These are phyloP conservation scores for Triticum monococcum DNA, from an alignment of 176 grass and related monocot genomes.

Conservation along the genomic window DNA sequence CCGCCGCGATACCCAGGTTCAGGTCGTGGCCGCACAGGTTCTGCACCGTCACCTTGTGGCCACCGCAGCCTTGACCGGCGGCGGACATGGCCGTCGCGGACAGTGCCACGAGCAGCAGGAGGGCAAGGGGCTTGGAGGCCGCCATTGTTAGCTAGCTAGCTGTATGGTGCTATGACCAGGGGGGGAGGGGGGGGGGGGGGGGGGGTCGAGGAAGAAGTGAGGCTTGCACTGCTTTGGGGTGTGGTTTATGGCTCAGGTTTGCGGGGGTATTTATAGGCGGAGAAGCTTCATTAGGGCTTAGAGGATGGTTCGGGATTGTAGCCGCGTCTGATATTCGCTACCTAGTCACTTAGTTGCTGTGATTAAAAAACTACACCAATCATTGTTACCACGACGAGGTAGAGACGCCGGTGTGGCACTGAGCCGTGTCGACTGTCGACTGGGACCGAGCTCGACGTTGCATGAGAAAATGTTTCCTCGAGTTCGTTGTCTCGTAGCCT, in stretches of 20 bases:
- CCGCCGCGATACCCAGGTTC: neutral
- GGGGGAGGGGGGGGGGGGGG: too few species aligned
- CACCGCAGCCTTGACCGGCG: neutral
- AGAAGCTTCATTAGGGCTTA: neutral
- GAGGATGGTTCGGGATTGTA: neutral
- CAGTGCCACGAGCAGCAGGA: neutral
- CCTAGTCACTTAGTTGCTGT: neutral
- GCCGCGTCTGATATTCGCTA: neutral
- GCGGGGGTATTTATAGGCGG: constrained; percentile 24
- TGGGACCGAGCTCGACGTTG: neutral
- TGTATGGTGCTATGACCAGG: neutral
- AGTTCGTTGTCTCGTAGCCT: neutral
- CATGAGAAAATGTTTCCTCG: neutral
- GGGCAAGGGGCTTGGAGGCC: neutral
- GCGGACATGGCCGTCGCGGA: neutral
- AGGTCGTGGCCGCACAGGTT: constrained; percentile 35
- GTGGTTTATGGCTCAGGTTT: neutral
- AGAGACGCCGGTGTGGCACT: too few species aligned
- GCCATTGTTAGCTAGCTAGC: constrained; percentile 4
- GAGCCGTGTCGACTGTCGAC: neutral
- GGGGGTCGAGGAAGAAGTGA: neutral
- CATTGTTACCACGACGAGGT: too few species aligned
- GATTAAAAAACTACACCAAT: neutral
- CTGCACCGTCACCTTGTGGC: constrained; percentile 46
- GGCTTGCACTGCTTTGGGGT: neutral